Evolutionary conservation across 805 yeast species (phyloP).

Genomic region (Candida nonsorbophila): DNA sequence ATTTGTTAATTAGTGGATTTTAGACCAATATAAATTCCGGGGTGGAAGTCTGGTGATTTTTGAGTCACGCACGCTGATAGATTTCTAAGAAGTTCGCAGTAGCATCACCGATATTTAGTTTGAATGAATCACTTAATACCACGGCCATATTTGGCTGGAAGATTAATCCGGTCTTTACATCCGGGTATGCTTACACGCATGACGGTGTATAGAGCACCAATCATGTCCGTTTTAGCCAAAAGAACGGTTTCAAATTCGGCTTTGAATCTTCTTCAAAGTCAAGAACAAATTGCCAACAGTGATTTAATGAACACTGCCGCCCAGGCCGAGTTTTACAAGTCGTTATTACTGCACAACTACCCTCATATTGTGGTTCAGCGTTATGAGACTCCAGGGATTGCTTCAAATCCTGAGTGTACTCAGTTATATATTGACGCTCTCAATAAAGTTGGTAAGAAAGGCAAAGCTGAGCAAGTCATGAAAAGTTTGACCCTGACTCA

Average conservation of each 20-base stretch:
- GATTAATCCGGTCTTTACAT: too few relatives aligned
- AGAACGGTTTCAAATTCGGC: conserved; percentile 9
- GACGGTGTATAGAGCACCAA: too few relatives aligned
- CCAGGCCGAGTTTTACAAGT: conserved; percentile 81
- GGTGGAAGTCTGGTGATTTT: background rate
- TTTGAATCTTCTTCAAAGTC: conserved; percentile 24
- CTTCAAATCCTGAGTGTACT: conserved; percentile 74
- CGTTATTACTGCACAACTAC: conserved; percentile 70
- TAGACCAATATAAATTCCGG: conserved; percentile 3
- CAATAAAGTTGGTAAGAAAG: conserved; percentile 66
- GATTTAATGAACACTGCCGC: conserved; percentile 60
- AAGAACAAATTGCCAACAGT: conserved; percentile 84
- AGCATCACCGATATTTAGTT: too few relatives aligned
- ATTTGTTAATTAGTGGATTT: conserved; percentile 26
- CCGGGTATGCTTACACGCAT: too few relatives aligned
- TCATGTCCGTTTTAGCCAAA: background rate
- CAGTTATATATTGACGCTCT: conserved; percentile 77
- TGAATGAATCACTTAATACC: too few relatives aligned
- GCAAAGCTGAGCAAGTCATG: conserved; percentile 66
- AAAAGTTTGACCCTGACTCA: conserved; percentile 1
- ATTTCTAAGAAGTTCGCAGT: too few relatives aligned
- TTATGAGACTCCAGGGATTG: conserved; percentile 91
- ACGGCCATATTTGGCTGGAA: too few relatives aligned
- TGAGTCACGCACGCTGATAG: background rate
- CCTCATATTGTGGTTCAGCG: conserved; percentile 97